Base-by-base conservation (phyloP, 768 basidiomycete genomes). In the Chalciporus pseudorubinellus region DNA sequence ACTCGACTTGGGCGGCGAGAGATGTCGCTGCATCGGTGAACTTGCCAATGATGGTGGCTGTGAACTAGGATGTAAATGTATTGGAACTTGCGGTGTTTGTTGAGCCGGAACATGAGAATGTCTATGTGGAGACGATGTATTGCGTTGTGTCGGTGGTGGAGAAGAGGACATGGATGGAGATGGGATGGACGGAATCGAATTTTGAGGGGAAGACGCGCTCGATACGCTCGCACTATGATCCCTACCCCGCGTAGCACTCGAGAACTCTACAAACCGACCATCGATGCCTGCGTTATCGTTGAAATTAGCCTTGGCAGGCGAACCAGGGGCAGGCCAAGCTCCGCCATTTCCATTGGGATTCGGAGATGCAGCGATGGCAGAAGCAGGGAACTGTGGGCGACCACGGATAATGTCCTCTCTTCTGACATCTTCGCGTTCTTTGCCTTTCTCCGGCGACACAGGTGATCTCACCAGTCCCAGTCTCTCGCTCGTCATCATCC, bases 121-220 rank as follows among this genome's bases (percentile, higher is more conserved):
- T 24, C 58, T 52, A 13, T 44, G 40, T 1, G 56, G 44, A 12
- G 81, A 74, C 18, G 56, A 38, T 31, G 53, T 13, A 2, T 43
- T 44, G 1, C 16, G 55, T 19, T 78, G 76, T 6, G 73, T 40
- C 1, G 60, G 53, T 9, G 65, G 66, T 44, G 65, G 60, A 4
- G 65, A 72, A 18, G 83, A 78, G 41, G 83, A 78, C 16, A 78
- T 64, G 8, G 84, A 76, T 18, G 86, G 84, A 1, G 89, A 91
- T 0, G 89, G 84, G 21, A 92, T 90, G 14, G 88, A 87, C 1
- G 87, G 88, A 31, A 90, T 87, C 0, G 90, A 92, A 16, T 84
- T 84, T 42, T 80, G 86, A 2, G 85, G 85, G 18, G 90, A 91
- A 54, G 82, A 80, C 12, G 81, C 71, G 63, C 85, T 87, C 4